These are phyloP conservation scores for Flaveria robusta DNA, from an alignment of 129 eudicot genomes.

Conservation along the genomic window DNA sequence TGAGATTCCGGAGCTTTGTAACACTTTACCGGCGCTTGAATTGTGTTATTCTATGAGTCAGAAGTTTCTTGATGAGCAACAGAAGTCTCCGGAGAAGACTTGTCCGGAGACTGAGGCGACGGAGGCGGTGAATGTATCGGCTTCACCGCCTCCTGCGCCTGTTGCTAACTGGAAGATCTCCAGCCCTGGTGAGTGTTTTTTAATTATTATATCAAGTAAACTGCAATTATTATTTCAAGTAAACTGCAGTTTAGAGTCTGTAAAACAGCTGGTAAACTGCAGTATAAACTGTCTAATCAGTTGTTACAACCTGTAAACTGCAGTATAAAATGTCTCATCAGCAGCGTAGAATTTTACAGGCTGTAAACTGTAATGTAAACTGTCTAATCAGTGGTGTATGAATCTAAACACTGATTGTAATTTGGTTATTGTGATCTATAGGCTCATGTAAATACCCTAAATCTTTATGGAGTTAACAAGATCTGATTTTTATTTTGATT, in stretches of 20 bases:
- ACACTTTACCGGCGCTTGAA: slow-evolving; percentile 80
- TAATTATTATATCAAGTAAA: background rate
- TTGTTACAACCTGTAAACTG: too few relatives aligned
- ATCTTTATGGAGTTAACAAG: slow-evolving; percentile 5
- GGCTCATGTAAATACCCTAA: background rate
- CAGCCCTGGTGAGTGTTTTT: slow-evolving; percentile 58
- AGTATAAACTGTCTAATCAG: too few relatives aligned
- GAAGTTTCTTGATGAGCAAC: slow-evolving; percentile 74
- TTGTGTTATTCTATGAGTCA: slow-evolving; percentile 84
- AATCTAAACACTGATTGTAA: background rate
- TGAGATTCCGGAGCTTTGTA: slow-evolving; percentile 78
- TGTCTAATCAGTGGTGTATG: background rate
- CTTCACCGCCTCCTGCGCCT: slow-evolving; percentile 52
- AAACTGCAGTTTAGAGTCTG: too few relatives aligned
- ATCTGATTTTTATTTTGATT: background rate
- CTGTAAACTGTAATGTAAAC: too few relatives aligned
- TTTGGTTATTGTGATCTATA: background rate
- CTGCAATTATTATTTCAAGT: too few relatives aligned
- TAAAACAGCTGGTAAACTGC: too few relatives aligned
- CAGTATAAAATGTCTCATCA: too few relatives aligned
- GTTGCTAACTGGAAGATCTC: slow-evolving; percentile 80
- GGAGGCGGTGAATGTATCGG: slow-evolving; percentile 20
- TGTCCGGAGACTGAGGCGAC: slow-evolving; percentile 38
- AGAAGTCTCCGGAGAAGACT: slow-evolving; percentile 46
- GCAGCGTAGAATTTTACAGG: too few relatives aligned